Evolutionary conservation across 2,329 filamentous ascomycete species (phyloP).

Genomic region (Rosellinia necatrix): DNA sequence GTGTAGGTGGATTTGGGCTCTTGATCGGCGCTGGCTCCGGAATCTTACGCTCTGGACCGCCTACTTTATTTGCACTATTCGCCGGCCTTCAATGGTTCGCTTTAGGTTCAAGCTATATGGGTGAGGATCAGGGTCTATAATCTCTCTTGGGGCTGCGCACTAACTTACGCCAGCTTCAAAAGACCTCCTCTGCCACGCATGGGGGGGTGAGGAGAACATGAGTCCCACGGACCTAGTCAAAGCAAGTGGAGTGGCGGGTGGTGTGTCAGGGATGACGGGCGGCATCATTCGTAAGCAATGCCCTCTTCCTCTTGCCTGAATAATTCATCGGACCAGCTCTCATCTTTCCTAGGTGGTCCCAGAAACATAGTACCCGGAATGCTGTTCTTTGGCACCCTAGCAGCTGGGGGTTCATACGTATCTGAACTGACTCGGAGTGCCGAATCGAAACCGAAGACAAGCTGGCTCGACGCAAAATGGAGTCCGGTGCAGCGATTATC

Average conservation of each 20-base stretch:
- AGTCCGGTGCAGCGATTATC: slow-evolving; percentile 71
- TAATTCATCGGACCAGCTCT: not conserved
- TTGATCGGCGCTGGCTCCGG: slow-evolving; percentile 71
- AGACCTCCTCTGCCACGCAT: slow-evolving; percentile 51
- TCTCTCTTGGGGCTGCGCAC: not conserved
- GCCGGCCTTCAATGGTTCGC: slow-evolving; percentile 82
- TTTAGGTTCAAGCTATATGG: slow-evolving; percentile 77
- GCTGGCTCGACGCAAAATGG: slow-evolving; percentile 66
- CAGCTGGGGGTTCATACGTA: slow-evolving; percentile 43
- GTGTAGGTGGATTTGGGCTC: slow-evolving; percentile 60
- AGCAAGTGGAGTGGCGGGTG: slow-evolving; percentile 73
- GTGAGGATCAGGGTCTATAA: slow-evolving; percentile 48
- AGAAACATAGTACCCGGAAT: slow-evolving; percentile 58
- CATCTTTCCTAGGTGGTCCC: slow-evolving; percentile 51
- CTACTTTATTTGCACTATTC: slow-evolving; percentile 71
- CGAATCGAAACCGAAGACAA: slow-evolving; percentile 29
- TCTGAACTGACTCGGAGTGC: slow-evolving; percentile 26
- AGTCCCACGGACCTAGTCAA: slow-evolving; percentile 63
- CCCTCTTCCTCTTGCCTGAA: slow-evolving; percentile 7
- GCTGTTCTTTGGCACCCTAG: slow-evolving; percentile 52
- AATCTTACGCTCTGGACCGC: slow-evolving; percentile 69
- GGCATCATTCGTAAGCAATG: slow-evolving; percentile 56
- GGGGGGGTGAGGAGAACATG: slow-evolving; percentile 57
- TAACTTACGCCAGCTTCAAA: slow-evolving; percentile 50
- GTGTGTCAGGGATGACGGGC: slow-evolving; percentile 66